Evolutionary conservation across 257 asterid species (phyloP), one percentile per base, ranked within the genome.

Genomic region (Striga asiatica): DNA sequence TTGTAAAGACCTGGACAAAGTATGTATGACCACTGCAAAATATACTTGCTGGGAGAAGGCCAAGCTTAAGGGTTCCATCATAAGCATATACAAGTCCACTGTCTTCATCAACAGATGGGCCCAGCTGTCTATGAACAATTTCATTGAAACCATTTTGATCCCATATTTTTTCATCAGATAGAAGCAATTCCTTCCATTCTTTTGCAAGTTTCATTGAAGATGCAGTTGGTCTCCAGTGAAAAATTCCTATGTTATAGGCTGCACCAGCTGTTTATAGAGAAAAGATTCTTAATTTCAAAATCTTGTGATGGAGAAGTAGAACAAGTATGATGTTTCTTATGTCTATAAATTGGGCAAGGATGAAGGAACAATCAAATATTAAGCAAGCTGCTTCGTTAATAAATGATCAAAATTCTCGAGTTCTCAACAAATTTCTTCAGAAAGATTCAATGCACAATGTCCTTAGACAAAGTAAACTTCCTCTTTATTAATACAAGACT

Each of bases 11-110:
- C 97, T 92, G 99, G 66, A 92, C 95, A 49, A 92, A 92, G 80
- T 76, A 92, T 64, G 99, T 88, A 57, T 92, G 99, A 11, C 99
- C 99, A 58, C 97, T 92, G 73, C 99, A 92, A 77, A 92, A 92
- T 45, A 88, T 79, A 79, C 97, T 92, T 19, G 87, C 95, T 24
- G 99, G 99, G 47, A 92, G 93, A 66, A 92, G 88, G 39, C 99
- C 99, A 31, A 92, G 73, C 73, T 85, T 92, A 59, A 92, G 94
- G 69, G 72, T 75, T 56, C 99, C 99, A 73, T 92, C 99, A 75
- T 85, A 92, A 68, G 99, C 97, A 78, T 84, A 88, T 50, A 75
- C 86, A 53, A 92, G 94, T 58, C 95, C 99, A 72, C 99, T 88
- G 50, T 92, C 94, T 37, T 82, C 97, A 70, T 92, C 95, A 68